These are phyloP conservation scores for Dendryphion nanum DNA, from an alignment of 2,329 filamentous ascomycete genomes.

Conservation along the genomic window DNA sequence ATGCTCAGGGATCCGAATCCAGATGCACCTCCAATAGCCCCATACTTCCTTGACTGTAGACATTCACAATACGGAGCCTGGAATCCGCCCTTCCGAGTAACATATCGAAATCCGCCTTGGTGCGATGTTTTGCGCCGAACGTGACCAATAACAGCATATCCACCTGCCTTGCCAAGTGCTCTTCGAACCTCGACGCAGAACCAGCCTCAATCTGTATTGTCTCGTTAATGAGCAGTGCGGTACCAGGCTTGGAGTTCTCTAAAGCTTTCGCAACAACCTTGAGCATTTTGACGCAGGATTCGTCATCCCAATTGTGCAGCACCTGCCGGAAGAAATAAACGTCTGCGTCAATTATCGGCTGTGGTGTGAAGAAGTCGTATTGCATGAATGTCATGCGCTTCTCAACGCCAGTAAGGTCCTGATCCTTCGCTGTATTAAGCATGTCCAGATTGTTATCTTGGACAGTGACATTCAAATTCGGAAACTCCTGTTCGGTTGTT, in stretches of 20 bases:
- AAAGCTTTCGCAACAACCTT: slow-evolving; percentile 33
- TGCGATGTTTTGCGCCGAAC: slow-evolving; percentile 9
- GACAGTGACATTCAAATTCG: slow-evolving; percentile 4
- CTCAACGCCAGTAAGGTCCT: slow-evolving; percentile 1
- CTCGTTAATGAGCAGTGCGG: slow-evolving; percentile 35
- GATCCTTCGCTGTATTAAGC: slow-evolving; percentile 2
- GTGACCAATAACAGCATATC: slow-evolving; percentile 22
- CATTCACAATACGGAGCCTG: no score
- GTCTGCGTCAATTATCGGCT: slow-evolving; percentile 27
- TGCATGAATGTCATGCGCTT: slow-evolving; percentile 23
- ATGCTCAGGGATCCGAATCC: no score
- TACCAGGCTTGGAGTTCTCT: slow-evolving; percentile 21
- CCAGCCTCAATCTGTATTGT: slow-evolving; percentile 24
- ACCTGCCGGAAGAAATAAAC: slow-evolving; percentile 37
- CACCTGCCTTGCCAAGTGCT: slow-evolving; percentile 17
- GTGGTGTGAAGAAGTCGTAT: slow-evolving; percentile 38
- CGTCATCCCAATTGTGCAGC: slow-evolving; percentile 43
- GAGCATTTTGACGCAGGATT: slow-evolving; percentile 38
- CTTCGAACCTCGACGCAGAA: slow-evolving; percentile 6
- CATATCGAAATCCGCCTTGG: slow-evolving; percentile 1
- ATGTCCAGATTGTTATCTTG: slow-evolving; percentile 8
- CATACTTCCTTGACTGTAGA: no score
- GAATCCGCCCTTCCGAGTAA: slow-evolving; percentile 3
- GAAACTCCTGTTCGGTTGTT: no score
- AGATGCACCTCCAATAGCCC: no score